Base-by-base conservation (phyloP, 2,329 filamentous ascomycete genomes). In the Pezicula neosporulosa region DNA sequence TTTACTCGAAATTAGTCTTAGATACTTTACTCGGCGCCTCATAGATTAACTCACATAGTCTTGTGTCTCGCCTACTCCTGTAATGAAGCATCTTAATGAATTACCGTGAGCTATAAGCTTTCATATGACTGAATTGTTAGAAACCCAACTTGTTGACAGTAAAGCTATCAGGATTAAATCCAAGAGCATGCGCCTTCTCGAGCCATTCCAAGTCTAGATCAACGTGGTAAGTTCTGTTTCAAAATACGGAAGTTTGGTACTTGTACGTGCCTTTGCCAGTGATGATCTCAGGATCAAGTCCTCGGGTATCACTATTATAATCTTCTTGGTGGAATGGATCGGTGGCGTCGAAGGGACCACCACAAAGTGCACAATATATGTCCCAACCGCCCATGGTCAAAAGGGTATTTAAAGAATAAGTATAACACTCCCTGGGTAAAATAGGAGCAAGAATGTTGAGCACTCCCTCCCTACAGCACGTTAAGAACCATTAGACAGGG, bases 81-180 rank as follows among this genome's bases (percentile, higher is more conserved):
- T 52, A 38, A 57, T 49, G 21, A 54, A 57, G 30, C 53, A 57
- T 33, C 55, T 57, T 7, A n/a, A 44, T 15, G 16, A 9, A n/a
- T 9, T 16, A 12, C 33, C 24, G 39, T 35, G 15, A 24, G 21
- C 16, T 10, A 2, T 5, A n/a, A 15, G 12, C 6, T 28, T 21
- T 19, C 15, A 49, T 47, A 38, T 43, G 13, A 27, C 10, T 27
- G 13, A 19, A 27, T n/a, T 19, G 21, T 16, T 27, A 28, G 30
- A 33, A 33, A 13, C 30, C 10, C 30, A 58, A 58, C 54, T 56
- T 56, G 44, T 49, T 48, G 6, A 52, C 51, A 24, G 38, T 39
- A 50, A 56, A 48, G 37, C 51, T 52, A 27, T 51, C 42, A 12
- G 48, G 51, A 50, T 58, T 58, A 16, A 54, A 58, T 3, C 54